Evolutionary conservation across 805 yeast species (phyloP).

Genomic region (Candida awuae): DNA sequence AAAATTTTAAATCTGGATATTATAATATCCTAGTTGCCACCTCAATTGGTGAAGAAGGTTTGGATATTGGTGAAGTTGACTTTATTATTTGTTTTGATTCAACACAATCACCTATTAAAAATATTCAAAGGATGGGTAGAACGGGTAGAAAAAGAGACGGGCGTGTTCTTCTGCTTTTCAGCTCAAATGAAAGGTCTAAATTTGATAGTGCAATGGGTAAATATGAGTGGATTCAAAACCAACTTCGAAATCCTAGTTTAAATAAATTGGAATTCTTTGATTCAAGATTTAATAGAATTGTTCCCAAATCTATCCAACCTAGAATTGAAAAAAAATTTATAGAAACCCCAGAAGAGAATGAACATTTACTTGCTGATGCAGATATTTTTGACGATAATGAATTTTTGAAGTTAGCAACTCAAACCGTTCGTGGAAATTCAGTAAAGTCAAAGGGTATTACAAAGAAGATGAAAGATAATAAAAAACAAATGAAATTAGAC

Average conservation of each 20-base stretch:
- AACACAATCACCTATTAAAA: constrained; percentile 87
- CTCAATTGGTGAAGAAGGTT: constrained; percentile 96
- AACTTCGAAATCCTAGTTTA: constrained; percentile 41
- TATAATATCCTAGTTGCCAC: constrained; percentile 87
- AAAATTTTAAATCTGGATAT: constrained; percentile 61
- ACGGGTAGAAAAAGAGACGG: constrained; percentile 96
- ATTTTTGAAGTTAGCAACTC: constrained; percentile 60
- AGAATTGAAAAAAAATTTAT: constrained; percentile 47
- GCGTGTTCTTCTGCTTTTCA: constrained; percentile 61
- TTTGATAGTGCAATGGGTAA: constrained; percentile 81
- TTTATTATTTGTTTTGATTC: constrained; percentile 88
- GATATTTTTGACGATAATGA: constrained; percentile 45
- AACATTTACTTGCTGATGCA: constrained; percentile 38
- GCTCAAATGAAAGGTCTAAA: constrained; percentile 70
- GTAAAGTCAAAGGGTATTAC: constrained; percentile 18
- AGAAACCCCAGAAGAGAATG: constrained; percentile 64
- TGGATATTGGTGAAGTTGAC: constrained; percentile 97
- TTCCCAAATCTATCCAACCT: constrained; percentile 55
- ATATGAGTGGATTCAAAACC: constrained; percentile 68
- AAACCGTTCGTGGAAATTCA: constrained; percentile 43
- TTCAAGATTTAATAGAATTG: constrained; percentile 44
- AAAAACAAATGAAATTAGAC: constrained; percentile 12
- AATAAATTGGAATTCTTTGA: constrained; percentile 24
- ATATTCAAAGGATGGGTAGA: constrained; percentile 94
- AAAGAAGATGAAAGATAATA: constrained; percentile 10